phyloP scores from a whole-genome alignment of 495 filamentous ascomycete genomes.

The Penicillium nucicola region DNA sequence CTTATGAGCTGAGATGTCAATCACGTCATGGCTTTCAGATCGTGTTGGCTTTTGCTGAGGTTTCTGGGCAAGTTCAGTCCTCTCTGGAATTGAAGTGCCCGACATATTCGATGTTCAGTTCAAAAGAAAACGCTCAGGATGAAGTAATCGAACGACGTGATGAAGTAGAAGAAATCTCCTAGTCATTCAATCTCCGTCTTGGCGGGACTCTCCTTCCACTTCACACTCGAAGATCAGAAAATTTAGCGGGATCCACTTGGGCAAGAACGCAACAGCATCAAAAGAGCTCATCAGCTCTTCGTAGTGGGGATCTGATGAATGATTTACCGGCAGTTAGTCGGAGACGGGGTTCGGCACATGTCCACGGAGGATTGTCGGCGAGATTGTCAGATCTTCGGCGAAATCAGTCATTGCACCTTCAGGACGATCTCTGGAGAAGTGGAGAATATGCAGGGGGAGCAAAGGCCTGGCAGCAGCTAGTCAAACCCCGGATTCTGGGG shows the following conservation, averaged over 20 bases:
- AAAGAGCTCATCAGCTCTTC: too few species aligned
- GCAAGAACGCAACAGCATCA: too few species aligned
- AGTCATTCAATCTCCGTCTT: too few species aligned
- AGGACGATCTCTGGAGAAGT: slow-evolving; percentile 1
- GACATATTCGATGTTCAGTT: background rate
- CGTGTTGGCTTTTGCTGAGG: background rate
- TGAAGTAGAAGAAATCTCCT: too few species aligned
- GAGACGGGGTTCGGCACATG: slow-evolving; percentile 9
- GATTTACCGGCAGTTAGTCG: slow-evolving; percentile 14
- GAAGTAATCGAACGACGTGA: too few species aligned
- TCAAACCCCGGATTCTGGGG: too few species aligned
- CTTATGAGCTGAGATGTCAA: background rate
- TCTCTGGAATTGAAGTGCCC: background rate
- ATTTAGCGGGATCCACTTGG: too few species aligned
- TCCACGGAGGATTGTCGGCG: slow-evolving; percentile 20
- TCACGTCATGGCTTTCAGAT: background rate
- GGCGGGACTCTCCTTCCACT: too few species aligned
- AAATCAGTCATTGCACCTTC: slow-evolving; percentile 7
- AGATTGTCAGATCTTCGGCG: slow-evolving; percentile 7
- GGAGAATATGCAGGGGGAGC: background rate
- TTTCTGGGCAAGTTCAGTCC: background rate
- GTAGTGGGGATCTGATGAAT: background rate
- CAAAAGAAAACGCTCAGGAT: too few species aligned
- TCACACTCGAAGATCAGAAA: too few species aligned
- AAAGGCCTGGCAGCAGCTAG: background rate